Conservation (phyloP, 805 yeast species). For the Danielozyma ontarioensis region DNA sequence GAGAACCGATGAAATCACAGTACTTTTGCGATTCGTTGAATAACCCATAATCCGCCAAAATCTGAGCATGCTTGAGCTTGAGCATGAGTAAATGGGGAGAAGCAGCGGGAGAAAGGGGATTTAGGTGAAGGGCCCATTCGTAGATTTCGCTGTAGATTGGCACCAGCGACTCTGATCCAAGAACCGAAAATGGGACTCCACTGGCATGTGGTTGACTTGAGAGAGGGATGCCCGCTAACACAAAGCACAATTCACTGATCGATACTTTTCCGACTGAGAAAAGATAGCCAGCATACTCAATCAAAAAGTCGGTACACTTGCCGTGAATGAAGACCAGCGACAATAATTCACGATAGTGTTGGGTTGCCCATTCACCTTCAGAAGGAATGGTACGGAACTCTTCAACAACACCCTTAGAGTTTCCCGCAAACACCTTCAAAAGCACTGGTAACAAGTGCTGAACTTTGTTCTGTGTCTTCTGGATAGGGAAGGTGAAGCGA, state of each 20-base stretch:
- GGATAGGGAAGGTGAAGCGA: slow-evolving; percentile 39
- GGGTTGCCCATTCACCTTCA: slow-evolving; percentile 45
- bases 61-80: slow-evolving; percentile 63
- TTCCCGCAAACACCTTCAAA: slow-evolving; percentile 63
- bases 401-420: slow-evolving; percentile 46
- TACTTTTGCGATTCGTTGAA: slow-evolving; percentile 57
- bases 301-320: slow-evolving; percentile 34
- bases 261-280: slow-evolving; percentile 16
- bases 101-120: slow-evolving; percentile 18
- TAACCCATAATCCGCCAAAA: slow-evolving; percentile 64
- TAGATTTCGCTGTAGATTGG: slow-evolving; percentile 61
- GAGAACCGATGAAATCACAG: slow-evolving; percentile 43
- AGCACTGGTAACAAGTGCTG: slow-evolving; percentile 48
- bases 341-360: slow-evolving; percentile 48
- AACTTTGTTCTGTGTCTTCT: slow-evolving; percentile 34
- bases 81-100: slow-evolving; percentile 51
- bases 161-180: slow-evolving; percentile 32
- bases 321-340: slow-evolving; percentile 34
- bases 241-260: slow-evolving; percentile 42
- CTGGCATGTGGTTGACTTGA: slow-evolving; percentile 19
- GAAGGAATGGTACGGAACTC: slow-evolving; percentile 39
- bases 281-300: slow-evolving; percentile 49
- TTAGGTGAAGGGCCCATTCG: slow-evolving; percentile 43
- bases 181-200: slow-evolving; percentile 31
- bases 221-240: slow-evolving; percentile 44